A percentile compares a stretch with the other conserved stretches of the same genome.
Conservation (phyloP, 495 filamentous ascomycete genomes). For the Stereocaulon alpinum region DNA sequence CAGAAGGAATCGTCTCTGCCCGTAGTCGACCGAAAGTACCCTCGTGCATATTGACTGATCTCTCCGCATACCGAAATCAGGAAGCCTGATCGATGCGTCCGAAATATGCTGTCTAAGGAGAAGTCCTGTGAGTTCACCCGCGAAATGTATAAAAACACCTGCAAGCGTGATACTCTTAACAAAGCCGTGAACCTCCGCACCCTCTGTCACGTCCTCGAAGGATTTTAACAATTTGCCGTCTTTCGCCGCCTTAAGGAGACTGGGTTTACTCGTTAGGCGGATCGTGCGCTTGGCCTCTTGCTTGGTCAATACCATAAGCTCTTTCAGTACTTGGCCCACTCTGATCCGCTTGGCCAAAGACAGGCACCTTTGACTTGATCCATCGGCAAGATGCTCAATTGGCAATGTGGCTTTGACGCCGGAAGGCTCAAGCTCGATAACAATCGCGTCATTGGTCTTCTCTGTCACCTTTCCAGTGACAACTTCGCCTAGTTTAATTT, state of each 20-base stretch:
- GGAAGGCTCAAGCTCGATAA: conserved; percentile 60
- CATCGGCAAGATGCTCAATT: conserved; percentile 72
- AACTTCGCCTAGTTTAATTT: conserved; percentile 56
- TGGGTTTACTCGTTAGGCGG: conserved; percentile 67
- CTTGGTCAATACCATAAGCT: conserved; percentile 78
- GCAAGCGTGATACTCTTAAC: conserved; percentile 70
- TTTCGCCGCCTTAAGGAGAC: conserved; percentile 63
- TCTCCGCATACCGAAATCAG: conserved; percentile 64
- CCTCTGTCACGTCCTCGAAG: conserved; percentile 61
- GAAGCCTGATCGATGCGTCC: conserved; percentile 50
- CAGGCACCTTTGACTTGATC: conserved; percentile 59
- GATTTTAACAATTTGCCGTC: conserved; percentile 50
- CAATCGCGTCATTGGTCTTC: conserved; percentile 70
- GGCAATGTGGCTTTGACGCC: conserved; percentile 66
- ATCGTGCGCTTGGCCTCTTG: conserved; percentile 61
- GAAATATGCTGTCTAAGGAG: conserved; percentile 66
- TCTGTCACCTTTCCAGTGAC: conserved; percentile 72
- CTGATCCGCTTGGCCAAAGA: conserved; percentile 67
- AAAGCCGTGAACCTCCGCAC: conserved; percentile 64
- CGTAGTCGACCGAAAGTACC: conserved; percentile 56
- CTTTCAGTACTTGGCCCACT: conserved; percentile 66
- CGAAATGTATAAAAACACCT: conserved; percentile 74
- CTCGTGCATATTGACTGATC: conserved; percentile 60
- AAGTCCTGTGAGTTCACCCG: conserved; percentile 63
- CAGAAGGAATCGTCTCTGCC: conserved; percentile 47